Conservation (phyloP, 441 rosid species). For the Aleurites moluccanus region DNA sequence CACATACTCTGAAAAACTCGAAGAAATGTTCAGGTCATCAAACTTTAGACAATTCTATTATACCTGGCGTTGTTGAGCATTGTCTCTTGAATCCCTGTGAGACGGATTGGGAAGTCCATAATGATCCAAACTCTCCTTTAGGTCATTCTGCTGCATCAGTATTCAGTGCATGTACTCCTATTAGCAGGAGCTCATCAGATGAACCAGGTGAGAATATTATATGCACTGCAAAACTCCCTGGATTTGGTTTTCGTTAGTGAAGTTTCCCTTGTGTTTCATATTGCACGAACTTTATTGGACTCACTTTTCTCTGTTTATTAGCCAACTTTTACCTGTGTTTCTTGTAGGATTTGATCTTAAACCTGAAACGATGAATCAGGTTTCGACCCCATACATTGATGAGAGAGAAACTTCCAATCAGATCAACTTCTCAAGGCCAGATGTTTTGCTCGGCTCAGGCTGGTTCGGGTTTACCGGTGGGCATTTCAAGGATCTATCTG, state of each 20-base stretch:
- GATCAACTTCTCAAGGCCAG: constrained; percentile 47
- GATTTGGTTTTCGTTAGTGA: neutral
- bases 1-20: constrained; percentile 55
- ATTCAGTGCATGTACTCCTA: constrained; percentile 53
- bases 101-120: constrained; percentile 59
- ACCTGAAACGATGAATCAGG: constrained; percentile 28
- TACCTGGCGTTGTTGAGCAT: constrained; percentile 56
- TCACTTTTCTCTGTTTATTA: neutral
- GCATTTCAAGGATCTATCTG: constrained; percentile 42
- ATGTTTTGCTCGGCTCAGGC: constrained; percentile 65
- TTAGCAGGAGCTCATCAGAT: constrained; percentile 60
- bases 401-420: constrained; percentile 35
- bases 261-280: constrained; percentile 7
- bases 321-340: neutral
- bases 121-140: constrained; percentile 59
- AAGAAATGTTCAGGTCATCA: constrained; percentile 63
- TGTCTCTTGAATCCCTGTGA: constrained; percentile 41
- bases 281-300: neutral
- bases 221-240: neutral
- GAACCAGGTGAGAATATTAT: constrained; percentile 35
- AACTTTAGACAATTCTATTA: constrained; percentile 53
- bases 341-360: constrained; percentile 18
- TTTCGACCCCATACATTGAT: constrained; percentile 1
- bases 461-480: constrained; percentile 65
- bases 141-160: constrained; percentile 60